phyloP scores from a whole-genome alignment of 129 eudicot species.

The Rutidosis leptorrhynchoides region DNA sequence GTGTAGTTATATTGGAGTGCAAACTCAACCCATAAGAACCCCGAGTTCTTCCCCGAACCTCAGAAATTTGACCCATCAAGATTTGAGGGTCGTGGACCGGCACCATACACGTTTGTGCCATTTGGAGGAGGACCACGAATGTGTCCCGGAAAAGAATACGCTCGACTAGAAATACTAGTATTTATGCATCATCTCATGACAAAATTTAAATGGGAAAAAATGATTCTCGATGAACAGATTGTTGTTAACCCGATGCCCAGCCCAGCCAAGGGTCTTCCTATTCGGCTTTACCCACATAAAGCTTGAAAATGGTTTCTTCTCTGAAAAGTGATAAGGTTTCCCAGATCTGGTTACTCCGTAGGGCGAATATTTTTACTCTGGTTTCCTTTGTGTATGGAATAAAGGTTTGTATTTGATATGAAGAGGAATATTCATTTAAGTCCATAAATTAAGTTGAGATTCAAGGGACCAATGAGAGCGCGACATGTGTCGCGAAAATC shows the following conservation, averaged over 20 bases:
- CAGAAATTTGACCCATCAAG: constrained; percentile 60
- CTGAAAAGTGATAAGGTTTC: too few species aligned
- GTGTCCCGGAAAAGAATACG: constrained; percentile 92
- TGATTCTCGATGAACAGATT: constrained; percentile 65
- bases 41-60: constrained; percentile 58
- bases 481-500: too few species aligned
- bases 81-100: constrained; percentile 65
- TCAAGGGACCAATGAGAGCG: too few species aligned
- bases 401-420: constrained; percentile 12
- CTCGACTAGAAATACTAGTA: constrained; percentile 65
- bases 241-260: constrained; percentile 71
- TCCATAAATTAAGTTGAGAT: too few species aligned
- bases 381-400: background rate
- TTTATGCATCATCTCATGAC: constrained; percentile 76
- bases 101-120: constrained; percentile 69
- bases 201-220: constrained; percentile 66
- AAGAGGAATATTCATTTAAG: too few species aligned
- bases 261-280: constrained; percentile 73
- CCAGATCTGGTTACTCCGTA: too few species aligned
- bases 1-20: constrained; percentile 73
- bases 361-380: too few species aligned
- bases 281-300: constrained; percentile 60
- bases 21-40: constrained; percentile 64
- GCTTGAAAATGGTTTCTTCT: constrained; percentile 26
- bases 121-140: constrained; percentile 94